Conservation (phyloP, 1,284 basidiomycete genomes). For the Chalciporus sp. region DNA sequence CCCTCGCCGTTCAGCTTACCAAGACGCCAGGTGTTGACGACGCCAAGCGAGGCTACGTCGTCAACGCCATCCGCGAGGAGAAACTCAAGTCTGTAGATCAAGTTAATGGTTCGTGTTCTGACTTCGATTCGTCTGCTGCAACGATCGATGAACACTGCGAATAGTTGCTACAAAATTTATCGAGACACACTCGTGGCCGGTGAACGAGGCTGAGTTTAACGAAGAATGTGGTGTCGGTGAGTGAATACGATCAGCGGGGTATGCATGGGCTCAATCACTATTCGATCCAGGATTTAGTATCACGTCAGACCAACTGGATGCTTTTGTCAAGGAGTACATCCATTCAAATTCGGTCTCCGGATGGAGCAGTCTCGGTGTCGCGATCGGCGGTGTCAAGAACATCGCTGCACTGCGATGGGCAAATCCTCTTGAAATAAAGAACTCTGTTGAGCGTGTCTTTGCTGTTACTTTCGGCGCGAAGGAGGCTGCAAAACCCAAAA, state of each 20-base stretch:
- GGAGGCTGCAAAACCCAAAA: conserved; percentile 66
- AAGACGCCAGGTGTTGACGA: conserved; percentile 53
- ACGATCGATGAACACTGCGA: background rate
- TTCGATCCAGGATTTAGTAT: conserved; percentile 73
- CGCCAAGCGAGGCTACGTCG: conserved; percentile 67
- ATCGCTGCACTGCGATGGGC: conserved; percentile 86
- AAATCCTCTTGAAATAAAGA: conserved; percentile 87
- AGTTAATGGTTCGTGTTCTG: conserved; percentile 67
- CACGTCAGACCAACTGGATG: conserved; percentile 68
- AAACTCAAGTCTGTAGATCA: conserved; percentile 86
- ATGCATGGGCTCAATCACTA: background rate
- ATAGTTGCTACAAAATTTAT: conserved; percentile 82
- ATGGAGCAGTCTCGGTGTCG: conserved; percentile 76
- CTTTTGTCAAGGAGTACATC: conserved; percentile 65
- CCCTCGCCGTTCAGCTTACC: conserved; percentile 65
- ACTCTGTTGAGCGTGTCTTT: conserved; percentile 80
- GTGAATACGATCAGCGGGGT: conserved; percentile 33
- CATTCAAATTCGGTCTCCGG: conserved; percentile 55
- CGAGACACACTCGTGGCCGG: conserved; percentile 59
- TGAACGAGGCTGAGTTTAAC: conserved; percentile 79
- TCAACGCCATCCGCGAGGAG: conserved; percentile 70
- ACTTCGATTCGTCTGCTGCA: conserved; percentile 1
- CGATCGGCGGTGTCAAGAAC: conserved; percentile 72
- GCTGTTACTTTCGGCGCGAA: conserved; percentile 80
- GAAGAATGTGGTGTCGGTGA: conserved; percentile 86